Base-by-base conservation (phyloP, 768 basidiomycete genomes). In the Mycena sanguinolenta region DNA sequence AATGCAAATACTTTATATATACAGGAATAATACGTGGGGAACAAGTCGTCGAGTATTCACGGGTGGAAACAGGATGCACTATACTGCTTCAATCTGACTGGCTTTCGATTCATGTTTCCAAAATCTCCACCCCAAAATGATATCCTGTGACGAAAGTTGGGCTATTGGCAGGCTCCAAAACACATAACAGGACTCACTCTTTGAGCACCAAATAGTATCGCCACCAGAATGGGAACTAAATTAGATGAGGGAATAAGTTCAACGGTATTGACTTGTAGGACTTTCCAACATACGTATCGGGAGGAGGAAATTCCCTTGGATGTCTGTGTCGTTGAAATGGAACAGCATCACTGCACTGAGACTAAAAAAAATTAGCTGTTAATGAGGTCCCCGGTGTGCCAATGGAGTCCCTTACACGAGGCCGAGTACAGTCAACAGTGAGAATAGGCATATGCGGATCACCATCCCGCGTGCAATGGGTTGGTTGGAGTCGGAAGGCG, bases 181-280 rank as follows among this genome's bases (percentile, higher is more conserved):
- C 21, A 34, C 13, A 25, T 16, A 36, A 34, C 30, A 44, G 28
- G 17, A 64, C 71, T 39, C 38, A 75, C 76, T 36, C 49, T 70
- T 65, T 77, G 76, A 1, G 74, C 72, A 1, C 76, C 76, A 64
- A 76, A 77, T 27, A 70, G 46, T 6, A 77, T 8, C 13, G 75
- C 70, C 19, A 72, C 58, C 2, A 77, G 16, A 19, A 63, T 71
- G 6, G 76, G 75, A 55, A 77, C 72, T 77, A 28, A 13, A 38
- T n/a, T 19, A 4, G 17, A 57, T 28, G 8, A 12, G 23, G 32
- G 23, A n/a, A n/a, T 54, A 2, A 44, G 16, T n/a, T 25, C 13
- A 23, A 7, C 17, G n/a, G 50, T 49, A 5, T 17, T 28, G 28
- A 30, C 50, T 2, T 63, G 19, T 17, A 38, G 21, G 38, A 7